Percentiles rank a stretch among this genome's conserved stretches.
These are phyloP conservation scores for Cryptosporidium bovis DNA, from an alignment of 169 alveolate genomes.

Conservation along the genomic window DNA sequence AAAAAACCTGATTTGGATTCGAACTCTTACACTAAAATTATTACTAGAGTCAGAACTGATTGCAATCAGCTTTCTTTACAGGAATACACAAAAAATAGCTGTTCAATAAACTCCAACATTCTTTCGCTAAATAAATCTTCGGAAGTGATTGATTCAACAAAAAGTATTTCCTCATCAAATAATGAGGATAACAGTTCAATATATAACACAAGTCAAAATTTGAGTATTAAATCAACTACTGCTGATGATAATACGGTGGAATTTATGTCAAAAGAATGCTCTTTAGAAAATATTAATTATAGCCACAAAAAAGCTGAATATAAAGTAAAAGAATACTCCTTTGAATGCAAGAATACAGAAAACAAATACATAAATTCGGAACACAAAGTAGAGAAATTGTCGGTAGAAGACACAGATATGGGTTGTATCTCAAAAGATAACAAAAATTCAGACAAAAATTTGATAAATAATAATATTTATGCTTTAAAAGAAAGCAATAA, in stretches of 20 bases:
- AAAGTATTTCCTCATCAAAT: too few relatives aligned
- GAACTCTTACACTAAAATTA: slow-evolving; percentile 21
- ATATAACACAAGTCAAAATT: not conserved
- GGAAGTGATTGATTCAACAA: too few relatives aligned
- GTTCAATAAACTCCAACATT: not conserved
- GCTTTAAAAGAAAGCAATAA: not conserved
- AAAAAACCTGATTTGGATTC: not conserved
- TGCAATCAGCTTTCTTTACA: slow-evolving; percentile 35
- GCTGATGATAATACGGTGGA: not conserved
- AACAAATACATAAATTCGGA: too few relatives aligned
- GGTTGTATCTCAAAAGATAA: not conserved
- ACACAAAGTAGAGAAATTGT: too few relatives aligned
- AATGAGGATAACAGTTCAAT: not conserved
- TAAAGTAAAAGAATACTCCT: too few relatives aligned
- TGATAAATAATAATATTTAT: not conserved
- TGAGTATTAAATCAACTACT: not conserved
- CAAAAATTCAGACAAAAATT: not conserved
- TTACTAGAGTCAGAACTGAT: slow-evolving; percentile 70
- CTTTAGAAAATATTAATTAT: not conserved
- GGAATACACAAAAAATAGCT: slow-evolving; percentile 10
- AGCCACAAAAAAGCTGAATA: too few relatives aligned
- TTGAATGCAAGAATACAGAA: too few relatives aligned
- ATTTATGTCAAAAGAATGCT: not conserved
- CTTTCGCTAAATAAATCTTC: not conserved
- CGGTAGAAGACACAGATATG: too few relatives aligned